Evolutionary conservation across 805 yeast genomes (phyloP).

Genomic region (Yarrowia deformans): DNA sequence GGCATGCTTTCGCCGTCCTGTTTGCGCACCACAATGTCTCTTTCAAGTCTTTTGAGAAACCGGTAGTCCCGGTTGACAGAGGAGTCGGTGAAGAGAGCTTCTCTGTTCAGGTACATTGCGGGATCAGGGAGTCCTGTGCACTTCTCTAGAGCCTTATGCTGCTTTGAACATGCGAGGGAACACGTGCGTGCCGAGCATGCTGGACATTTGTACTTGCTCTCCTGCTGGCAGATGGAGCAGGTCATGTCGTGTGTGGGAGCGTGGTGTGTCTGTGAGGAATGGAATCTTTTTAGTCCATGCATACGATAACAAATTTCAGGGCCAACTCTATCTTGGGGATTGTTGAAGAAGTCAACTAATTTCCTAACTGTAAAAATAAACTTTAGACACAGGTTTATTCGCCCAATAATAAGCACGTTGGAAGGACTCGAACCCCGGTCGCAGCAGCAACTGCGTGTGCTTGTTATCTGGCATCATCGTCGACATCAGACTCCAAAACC

Average conservation of each 20-base stretch:
- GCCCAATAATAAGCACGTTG: background rate
- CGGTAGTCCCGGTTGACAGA: conserved; percentile 83
- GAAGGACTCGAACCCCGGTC: conserved; percentile 10
- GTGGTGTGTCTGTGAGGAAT: background rate
- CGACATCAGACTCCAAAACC: conserved; percentile 16
- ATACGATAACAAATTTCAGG: conserved; percentile 37
- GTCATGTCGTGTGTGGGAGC: conserved; percentile 31
- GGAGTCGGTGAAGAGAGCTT: conserved; percentile 54
- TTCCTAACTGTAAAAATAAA: background rate
- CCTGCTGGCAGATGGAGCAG: conserved; percentile 59
- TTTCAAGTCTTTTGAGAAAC: conserved; percentile 65
- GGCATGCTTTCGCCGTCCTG: conserved; percentile 55
- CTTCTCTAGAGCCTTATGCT: conserved; percentile 66
- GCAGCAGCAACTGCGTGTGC: conserved; percentile 23
- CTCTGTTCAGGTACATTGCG: conserved; percentile 61
- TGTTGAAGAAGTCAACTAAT: background rate
- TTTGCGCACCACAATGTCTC: conserved; percentile 63
- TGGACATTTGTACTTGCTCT: conserved; percentile 78
- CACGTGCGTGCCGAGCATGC: conserved; percentile 74
- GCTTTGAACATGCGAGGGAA: conserved; percentile 70
- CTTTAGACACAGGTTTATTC: background rate
- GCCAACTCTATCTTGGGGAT: conserved; percentile 1
- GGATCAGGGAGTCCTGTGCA: conserved; percentile 76
- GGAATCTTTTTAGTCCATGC: conserved; percentile 31
- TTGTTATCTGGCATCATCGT: conserved; percentile 39